These are phyloP conservation scores for Combretum micranthum DNA, from an alignment of 345 rosid genomes.

Conservation along the genomic window DNA sequence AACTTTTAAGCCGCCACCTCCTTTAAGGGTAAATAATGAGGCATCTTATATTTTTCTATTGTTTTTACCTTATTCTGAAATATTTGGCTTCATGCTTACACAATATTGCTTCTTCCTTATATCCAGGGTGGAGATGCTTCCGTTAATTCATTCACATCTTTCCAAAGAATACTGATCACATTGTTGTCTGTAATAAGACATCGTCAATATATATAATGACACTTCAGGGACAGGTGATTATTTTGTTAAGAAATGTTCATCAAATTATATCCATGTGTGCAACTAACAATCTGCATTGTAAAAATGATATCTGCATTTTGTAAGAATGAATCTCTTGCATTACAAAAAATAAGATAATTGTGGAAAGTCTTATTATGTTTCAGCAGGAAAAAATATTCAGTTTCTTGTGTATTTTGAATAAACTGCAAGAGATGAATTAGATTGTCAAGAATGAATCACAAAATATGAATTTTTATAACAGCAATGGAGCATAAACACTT, in stretches of 20 bases:
- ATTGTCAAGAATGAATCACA: too few relatives aligned
- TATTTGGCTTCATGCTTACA: slow-evolving; percentile 4
- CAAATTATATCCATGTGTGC: not conserved
- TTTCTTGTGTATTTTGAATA: too few relatives aligned
- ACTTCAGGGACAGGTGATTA: slow-evolving; percentile 90
- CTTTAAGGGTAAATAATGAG: slow-evolving; percentile 56
- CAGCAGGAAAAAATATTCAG: too few relatives aligned
- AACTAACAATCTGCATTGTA: not conserved
- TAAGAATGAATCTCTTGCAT: too few relatives aligned
- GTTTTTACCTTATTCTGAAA: slow-evolving; percentile 6
- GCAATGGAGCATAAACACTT: too few relatives aligned
- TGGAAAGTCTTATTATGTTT: too few relatives aligned
- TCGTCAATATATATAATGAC: slow-evolving; percentile 91
- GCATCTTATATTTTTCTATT: slow-evolving; percentile 3
- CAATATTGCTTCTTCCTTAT: slow-evolving; percentile 15
- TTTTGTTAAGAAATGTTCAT: not conserved
- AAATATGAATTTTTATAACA: too few relatives aligned
- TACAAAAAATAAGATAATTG: too few relatives aligned
- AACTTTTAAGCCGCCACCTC: slow-evolving; percentile 93
- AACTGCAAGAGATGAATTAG: too few relatives aligned
- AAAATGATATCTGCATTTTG: too few relatives aligned
- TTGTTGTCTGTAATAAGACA: slow-evolving; percentile 89
- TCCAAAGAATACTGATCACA: slow-evolving; percentile 84
- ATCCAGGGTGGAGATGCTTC: slow-evolving; percentile 93
- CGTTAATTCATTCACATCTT: slow-evolving; percentile 89